phyloP scores from a whole-genome alignment of 1,284 basidiomycete species.

The Trichosporon asahii region DNA sequence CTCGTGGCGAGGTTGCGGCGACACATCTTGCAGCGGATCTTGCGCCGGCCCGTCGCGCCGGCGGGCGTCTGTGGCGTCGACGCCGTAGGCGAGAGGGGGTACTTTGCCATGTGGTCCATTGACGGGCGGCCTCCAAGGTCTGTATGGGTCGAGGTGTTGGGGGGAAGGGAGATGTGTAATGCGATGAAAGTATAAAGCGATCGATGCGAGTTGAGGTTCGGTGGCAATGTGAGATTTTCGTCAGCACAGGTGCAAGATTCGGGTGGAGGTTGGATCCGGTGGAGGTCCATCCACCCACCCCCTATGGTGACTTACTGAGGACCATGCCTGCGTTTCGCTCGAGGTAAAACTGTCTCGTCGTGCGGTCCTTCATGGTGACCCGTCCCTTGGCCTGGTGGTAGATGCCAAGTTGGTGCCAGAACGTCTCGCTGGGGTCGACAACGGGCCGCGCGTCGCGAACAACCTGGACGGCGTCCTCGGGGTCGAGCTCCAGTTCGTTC shows the following conservation, averaged over 20 bases:
- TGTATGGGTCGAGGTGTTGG: conserved; percentile 8
- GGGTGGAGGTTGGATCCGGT: neutral
- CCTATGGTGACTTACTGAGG: conserved; percentile 59
- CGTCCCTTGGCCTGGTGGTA: conserved; percentile 69
- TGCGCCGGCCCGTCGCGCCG: conserved; percentile 41
- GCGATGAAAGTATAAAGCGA: too few relatives aligned
- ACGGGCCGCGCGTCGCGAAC: conserved; percentile 64
- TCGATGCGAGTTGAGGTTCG: neutral
- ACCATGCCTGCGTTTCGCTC: conserved; percentile 68
- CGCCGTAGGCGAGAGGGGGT: conserved; percentile 64
- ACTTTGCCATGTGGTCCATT: conserved; percentile 70
- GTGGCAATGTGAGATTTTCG: neutral
- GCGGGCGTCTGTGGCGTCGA: conserved; percentile 61
- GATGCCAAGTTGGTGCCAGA: conserved; percentile 70
- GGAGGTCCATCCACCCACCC: neutral
- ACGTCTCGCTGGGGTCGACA: conserved; percentile 72
- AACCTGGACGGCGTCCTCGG: conserved; percentile 64
- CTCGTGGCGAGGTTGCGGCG: conserved; percentile 78
- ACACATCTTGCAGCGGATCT: conserved; percentile 87
- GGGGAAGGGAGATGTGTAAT: conserved; percentile 2
- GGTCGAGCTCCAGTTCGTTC: conserved; percentile 64
- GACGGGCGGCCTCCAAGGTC: conserved; percentile 65
- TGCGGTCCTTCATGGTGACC: conserved; percentile 66
- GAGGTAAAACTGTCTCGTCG: conserved; percentile 74
- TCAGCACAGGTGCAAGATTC: neutral